Evolutionary conservation across 331 rosid species (phyloP).

Genomic region (Acacia pycnantha): DNA sequence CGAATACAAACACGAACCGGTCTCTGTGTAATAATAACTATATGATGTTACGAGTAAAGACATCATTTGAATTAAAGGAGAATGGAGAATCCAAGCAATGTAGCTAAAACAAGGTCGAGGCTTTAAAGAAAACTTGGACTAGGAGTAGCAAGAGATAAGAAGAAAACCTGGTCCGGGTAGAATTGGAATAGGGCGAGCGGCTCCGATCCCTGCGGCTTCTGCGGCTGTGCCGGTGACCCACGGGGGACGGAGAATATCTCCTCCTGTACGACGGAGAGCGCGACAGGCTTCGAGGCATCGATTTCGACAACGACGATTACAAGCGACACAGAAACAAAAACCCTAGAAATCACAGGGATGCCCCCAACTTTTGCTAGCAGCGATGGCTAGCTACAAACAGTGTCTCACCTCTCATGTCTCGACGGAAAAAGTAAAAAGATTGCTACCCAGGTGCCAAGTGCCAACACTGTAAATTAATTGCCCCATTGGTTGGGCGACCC

Average conservation of each 20-base stretch:
- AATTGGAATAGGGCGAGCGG: conserved; percentile 46
- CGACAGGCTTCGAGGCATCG: conserved; percentile 65
- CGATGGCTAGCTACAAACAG: neutral
- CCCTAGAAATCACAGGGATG: neutral
- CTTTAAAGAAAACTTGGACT: neutral
- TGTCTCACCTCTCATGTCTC: neutral
- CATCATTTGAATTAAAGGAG: neutral
- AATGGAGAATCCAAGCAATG: neutral
- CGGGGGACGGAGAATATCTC: conserved; percentile 49
- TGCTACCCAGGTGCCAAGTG: neutral
- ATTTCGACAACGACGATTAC: neutral
- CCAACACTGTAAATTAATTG: neutral
- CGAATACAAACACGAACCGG: neutral
- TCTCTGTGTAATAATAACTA: neutral
- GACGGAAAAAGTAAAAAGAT: too few relatives aligned
- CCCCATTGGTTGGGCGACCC: too few relatives aligned
- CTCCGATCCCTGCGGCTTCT: conserved; percentile 48
- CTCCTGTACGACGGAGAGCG: conserved; percentile 61
- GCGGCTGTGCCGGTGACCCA: conserved; percentile 42
- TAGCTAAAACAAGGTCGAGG: neutral
- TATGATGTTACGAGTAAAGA: neutral
- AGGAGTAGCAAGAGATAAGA: neutral
- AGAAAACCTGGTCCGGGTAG: conserved; percentile 35
- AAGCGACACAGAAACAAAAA: neutral
- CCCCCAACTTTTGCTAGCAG: neutral